Base-by-base conservation (phyloP, 192 early-diverging fungal genomes). In the Coemansia sp. region DNA sequence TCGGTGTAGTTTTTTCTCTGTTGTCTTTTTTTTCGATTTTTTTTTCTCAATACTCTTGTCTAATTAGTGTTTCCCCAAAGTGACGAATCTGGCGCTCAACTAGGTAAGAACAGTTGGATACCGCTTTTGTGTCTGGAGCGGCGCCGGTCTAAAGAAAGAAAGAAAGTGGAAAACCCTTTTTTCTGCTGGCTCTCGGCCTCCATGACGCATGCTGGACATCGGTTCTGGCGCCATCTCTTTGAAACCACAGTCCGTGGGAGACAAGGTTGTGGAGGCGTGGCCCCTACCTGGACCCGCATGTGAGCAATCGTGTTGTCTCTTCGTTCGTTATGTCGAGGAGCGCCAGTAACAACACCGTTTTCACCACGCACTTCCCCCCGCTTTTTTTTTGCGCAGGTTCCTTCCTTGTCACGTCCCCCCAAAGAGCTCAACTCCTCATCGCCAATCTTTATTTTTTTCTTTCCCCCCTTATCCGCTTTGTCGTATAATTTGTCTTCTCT, bases 21-120 rank as follows among this genome's bases (percentile, higher is more conserved):
- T 49, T 34, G 34, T n/a, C 29, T 50, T 65, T 68, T 39, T 50
- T 65, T 64, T 41, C 49, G 24, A 39, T 47, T 57, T 74, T 40
- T 12, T 61, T 53, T 65, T 66, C 47, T 57, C 36, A 64, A 64
- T 15, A 52, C 34, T 3, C 27, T 44, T 24, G 41, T 62, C 61
- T 43, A 55, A 38, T 24, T 34, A 11, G 64, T 65, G 24, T 53
- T 13, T 63, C 24, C 20, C 36, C 64, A 5, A 29, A 55, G 39
- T 36, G 15, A 60, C 16, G 57, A n/a, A 18, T 33, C 57, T 36
- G 57, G 57, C 57, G 57, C 57, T 60, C 29, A 60, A 13, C 15
- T 60, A 36, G 57, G 57, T 60, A 60, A 34, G 57, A n/a, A 2
- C 57, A 5, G 31, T 7, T 7, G 6, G 31, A 4, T 2, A 8